These are phyloP conservation scores for Exophiala lecanii-corni DNA, from an alignment of 2,329 filamentous ascomycete species.

Conservation along the genomic window DNA sequence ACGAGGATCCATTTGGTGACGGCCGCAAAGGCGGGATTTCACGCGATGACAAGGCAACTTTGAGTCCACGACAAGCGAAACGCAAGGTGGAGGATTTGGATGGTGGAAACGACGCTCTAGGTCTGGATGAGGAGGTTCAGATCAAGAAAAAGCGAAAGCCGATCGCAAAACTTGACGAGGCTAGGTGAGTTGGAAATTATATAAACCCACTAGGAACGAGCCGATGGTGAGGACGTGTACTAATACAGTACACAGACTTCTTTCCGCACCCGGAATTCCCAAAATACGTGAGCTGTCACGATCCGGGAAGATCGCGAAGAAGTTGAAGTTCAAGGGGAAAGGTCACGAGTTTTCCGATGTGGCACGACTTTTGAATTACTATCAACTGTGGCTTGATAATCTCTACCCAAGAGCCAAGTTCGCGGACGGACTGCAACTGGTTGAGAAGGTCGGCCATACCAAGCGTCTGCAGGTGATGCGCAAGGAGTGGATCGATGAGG, in stretches of 20 bases:
- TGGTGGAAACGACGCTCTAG: constrained; percentile 54
- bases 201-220: too few species aligned
- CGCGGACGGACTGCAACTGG: constrained; percentile 78
- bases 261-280: constrained; percentile 78
- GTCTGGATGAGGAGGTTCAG: constrained; percentile 82
- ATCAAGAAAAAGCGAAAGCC: constrained; percentile 73
- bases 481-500: constrained; percentile 78
- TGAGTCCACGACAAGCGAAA: constrained; percentile 29
- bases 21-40: constrained; percentile 9
- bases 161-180: constrained; percentile 80
- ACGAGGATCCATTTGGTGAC: constrained; percentile 35
- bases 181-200: constrained; percentile 50
- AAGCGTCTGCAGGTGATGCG: constrained; percentile 70
- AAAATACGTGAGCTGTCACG: constrained; percentile 56
- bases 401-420: constrained; percentile 94
- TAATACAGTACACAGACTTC: constrained; percentile 51
- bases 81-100: constrained; percentile 44
- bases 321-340: constrained; percentile 69
- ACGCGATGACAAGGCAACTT: constrained; percentile 25
- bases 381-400: constrained; percentile 95
- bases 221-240: too few species aligned
- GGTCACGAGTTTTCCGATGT: constrained; percentile 94
- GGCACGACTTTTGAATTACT: constrained; percentile 75
- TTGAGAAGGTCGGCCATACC: constrained; percentile 89
- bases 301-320: constrained; percentile 20